phyloP scores from a whole-genome alignment of 2,329 filamentous ascomycete species.

The Teratosphaeria destructans region DNA sequence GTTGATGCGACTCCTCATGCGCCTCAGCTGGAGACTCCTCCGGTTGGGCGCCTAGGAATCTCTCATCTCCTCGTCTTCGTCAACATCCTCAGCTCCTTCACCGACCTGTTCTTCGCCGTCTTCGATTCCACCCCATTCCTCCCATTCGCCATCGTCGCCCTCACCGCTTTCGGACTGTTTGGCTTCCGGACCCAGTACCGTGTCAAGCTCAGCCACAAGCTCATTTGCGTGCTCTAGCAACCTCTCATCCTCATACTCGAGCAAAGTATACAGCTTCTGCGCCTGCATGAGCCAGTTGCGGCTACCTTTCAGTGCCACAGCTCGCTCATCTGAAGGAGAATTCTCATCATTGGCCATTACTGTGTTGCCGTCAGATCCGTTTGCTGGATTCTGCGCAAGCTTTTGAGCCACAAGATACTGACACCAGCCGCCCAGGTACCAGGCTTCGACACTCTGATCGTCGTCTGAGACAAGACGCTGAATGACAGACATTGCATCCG shows the following conservation, averaged over 20 bases:
- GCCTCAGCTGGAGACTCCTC: neutral
- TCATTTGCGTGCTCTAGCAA: slow-evolving; percentile 66
- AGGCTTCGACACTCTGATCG: slow-evolving; percentile 87
- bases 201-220: slow-evolving; percentile 45
- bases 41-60: slow-evolving; percentile 14
- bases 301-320: slow-evolving; percentile 59
- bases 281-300: slow-evolving; percentile 75
- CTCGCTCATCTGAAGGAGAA: slow-evolving; percentile 32
- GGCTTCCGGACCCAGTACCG: slow-evolving; percentile 31
- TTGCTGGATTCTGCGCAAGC: slow-evolving; percentile 32
- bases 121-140: slow-evolving; percentile 26
- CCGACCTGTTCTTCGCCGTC: slow-evolving; percentile 27
- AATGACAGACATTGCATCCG: slow-evolving; percentile 73
- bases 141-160: slow-evolving; percentile 28
- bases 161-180: slow-evolving; percentile 24
- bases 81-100: slow-evolving; percentile 18
- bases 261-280: slow-evolving; percentile 62
- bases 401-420: slow-evolving; percentile 69
- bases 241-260: slow-evolving; percentile 78
- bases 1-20: neutral
- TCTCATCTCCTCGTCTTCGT: slow-evolving; percentile 24
- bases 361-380: slow-evolving; percentile 7
- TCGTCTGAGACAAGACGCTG: slow-evolving; percentile 79
- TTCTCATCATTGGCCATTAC: slow-evolving; percentile 6
- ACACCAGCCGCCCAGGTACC: slow-evolving; percentile 95